These are phyloP conservation scores for Phyllosticta citriasiana DNA, from an alignment of 2,329 filamentous ascomycete genomes.

Conservation along the genomic window DNA sequence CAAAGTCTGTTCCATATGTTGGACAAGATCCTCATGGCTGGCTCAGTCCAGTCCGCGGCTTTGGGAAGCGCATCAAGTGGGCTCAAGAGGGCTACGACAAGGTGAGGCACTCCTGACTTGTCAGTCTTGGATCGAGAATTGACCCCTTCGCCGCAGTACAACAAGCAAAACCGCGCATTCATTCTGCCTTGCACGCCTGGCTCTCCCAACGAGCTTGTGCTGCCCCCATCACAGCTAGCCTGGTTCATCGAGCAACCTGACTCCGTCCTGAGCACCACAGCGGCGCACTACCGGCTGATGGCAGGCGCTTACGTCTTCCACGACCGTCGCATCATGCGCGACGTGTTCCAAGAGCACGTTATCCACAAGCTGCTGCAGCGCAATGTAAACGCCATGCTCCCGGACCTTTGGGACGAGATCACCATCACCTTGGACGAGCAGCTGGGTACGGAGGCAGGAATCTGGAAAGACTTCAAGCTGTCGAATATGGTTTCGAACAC, in stretches of 20 bases:
- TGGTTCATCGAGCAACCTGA: constrained; percentile 37
- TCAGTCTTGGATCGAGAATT: not conserved
- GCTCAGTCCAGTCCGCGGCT: not conserved
- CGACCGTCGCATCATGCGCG: constrained; percentile 23
- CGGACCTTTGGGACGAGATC: constrained; percentile 30
- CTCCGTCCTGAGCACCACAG: constrained; percentile 25
- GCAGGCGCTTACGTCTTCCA: constrained; percentile 31
- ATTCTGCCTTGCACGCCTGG: constrained; percentile 20
- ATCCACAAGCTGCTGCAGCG: constrained; percentile 32
- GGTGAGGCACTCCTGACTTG: not conserved
- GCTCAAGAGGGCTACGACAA: not conserved
- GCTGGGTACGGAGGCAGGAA: constrained; percentile 28
- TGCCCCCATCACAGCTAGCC: constrained; percentile 24
- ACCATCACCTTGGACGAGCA: constrained; percentile 21
- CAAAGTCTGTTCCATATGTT: not conserved
- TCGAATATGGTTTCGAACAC: constrained; percentile 19
- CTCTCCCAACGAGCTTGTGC: constrained; percentile 20
- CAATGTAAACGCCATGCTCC: constrained; percentile 28
- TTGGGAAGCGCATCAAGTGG: not conserved
- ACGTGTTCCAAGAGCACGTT: constrained; percentile 33
- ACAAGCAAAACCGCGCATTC: constrained; percentile 18
- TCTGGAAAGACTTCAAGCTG: constrained; percentile 27
- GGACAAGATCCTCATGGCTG: not conserved
- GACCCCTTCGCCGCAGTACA: constrained; percentile 13
- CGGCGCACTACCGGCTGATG: constrained; percentile 30